Percentiles rank a stretch among this genome's conserved stretches.
These are phyloP conservation scores for Paecilomyces sp. DNA, from an alignment of 2,329 filamentous ascomycete species.

Conservation along the genomic window DNA sequence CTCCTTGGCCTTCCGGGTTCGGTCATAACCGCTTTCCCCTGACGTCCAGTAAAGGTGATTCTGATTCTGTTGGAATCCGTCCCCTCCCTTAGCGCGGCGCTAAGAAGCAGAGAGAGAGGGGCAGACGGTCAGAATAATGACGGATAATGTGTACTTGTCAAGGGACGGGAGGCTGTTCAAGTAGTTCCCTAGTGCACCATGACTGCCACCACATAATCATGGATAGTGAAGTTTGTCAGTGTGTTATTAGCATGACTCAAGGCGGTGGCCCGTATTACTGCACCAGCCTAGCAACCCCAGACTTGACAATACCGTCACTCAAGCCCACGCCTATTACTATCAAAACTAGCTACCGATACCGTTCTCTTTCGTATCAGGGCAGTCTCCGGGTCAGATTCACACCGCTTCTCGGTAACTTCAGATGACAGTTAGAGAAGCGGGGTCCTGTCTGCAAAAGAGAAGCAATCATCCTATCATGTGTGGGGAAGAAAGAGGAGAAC, in stretches of 20 bases:
- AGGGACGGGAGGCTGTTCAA: background rate
- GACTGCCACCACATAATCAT: background rate
- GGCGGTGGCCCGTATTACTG: background rate
- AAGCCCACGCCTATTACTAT: background rate
- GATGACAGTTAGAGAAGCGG: background rate
- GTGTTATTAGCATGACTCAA: background rate
- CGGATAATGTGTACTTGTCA: background rate
- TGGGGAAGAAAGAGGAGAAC: background rate
- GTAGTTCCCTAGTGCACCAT: background rate
- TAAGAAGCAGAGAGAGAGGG: background rate
- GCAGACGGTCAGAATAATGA: background rate
- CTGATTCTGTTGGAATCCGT: background rate
- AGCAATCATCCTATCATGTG: background rate
- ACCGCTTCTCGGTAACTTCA: background rate
- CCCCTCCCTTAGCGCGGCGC: background rate
- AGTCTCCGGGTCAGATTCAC: background rate
- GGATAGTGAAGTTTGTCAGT: background rate
- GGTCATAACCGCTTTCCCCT: background rate
- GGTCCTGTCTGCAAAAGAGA: background rate
- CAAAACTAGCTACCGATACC: background rate
- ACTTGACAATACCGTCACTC: background rate
- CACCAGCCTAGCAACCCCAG: background rate
- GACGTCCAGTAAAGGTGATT: background rate
- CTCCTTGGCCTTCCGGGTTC: background rate
- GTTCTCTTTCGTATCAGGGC: background rate